Evolutionary conservation across 228 moss, liverwort and hornwort genomes (phyloP), one percentile per base, ranked within the genome.

Genomic region (Sphagnum magellanicum): DNA sequence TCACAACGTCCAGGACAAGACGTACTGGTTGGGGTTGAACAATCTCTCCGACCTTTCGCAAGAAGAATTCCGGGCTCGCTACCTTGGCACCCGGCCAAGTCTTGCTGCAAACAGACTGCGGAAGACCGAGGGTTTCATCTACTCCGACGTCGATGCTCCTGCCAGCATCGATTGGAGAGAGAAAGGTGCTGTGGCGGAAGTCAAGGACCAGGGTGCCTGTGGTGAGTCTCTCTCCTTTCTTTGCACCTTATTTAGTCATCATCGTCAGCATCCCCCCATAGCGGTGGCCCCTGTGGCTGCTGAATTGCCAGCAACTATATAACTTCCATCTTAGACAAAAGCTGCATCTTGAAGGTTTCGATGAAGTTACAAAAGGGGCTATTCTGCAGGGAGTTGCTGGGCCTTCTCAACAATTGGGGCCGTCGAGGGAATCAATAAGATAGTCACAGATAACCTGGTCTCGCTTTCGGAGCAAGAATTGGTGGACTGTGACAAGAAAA

Each of bases 401-500:
- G 84, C 84, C 4, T 85, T 85, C 64, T 81, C 84, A 5, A 81
- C 81, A 0, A 73, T 77, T 11, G 85, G 82, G 5, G 63, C 86
- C 6, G 77, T 86, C 0, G 86, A 86, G 63, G 86, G 86, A n/a
- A 64, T 86, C 15, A 82, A 82, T 58, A 71, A 81, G 52, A 81
- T 86, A 32, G 65, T 64, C 11, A 75, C 72, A 6, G 79, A 77
- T 4, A 57, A 57, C 14, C 48, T 86, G 10, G 60, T 82, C 3
- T 65, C 76, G 5, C 79, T 85, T 7, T 85, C 85, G 0, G 79
- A 81, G 74, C 85, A 85, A 67, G 81, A 85, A 71, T 61, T 86
- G 77, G 77, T 86, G 16, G 86, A 86, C 53, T 86, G 86, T 60
- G 86, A 86, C 57, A 85, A 76, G 1, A 64, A 74, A 50, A 65